Conservation (phyloP, 495 filamentous ascomycete genomes). For the Antarctomyces pellizariae region DNA sequence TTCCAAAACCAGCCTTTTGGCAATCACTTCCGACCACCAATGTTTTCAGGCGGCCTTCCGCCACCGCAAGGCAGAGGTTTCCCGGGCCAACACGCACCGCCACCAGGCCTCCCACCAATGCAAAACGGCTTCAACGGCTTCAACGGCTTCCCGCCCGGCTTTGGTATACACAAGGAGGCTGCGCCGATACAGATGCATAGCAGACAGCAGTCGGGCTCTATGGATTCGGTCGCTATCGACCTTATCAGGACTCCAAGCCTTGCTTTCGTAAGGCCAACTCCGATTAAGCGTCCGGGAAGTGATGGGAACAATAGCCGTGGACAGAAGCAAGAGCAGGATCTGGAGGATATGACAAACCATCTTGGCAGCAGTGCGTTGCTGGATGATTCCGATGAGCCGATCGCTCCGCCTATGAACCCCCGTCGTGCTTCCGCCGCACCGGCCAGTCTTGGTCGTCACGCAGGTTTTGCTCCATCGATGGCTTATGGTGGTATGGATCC, state of each 20-base stretch:
- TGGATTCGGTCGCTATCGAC: too few species aligned
- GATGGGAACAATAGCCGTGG: conserved; percentile 26
- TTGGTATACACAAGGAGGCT: conserved; percentile 8
- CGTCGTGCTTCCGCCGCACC: conserved; percentile 13
- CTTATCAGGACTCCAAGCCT: too few species aligned
- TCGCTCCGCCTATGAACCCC: conserved; percentile 10
- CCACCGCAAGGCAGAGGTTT: conserved; percentile 40
- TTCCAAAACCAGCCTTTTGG: conserved; percentile 21
- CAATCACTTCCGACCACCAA: conserved; percentile 29
- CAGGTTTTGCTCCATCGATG: conserved; percentile 8
- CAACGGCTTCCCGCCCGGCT: conserved; percentile 9
- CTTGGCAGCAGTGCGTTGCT: conserved; percentile 89
- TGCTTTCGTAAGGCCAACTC: conserved; percentile 59
- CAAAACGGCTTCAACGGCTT: conserved; percentile 8
- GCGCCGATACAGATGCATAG: conserved; percentile 28
- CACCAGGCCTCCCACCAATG: conserved; percentile 27
- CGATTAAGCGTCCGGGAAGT: conserved; percentile 74
- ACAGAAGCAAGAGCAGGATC: conserved; percentile 23
- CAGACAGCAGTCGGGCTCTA: conserved; percentile 33
- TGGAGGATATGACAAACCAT: conserved; percentile 58
- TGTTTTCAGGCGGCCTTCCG: conserved; percentile 32
- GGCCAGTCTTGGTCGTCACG: conserved; percentile 4
- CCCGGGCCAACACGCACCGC: conserved; percentile 31
- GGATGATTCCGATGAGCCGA: conserved; percentile 44
- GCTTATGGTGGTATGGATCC: conserved; percentile 9